Evolutionary conservation across 805 yeast genomes (phyloP).

Genomic region (Limtongia smithiae): DNA sequence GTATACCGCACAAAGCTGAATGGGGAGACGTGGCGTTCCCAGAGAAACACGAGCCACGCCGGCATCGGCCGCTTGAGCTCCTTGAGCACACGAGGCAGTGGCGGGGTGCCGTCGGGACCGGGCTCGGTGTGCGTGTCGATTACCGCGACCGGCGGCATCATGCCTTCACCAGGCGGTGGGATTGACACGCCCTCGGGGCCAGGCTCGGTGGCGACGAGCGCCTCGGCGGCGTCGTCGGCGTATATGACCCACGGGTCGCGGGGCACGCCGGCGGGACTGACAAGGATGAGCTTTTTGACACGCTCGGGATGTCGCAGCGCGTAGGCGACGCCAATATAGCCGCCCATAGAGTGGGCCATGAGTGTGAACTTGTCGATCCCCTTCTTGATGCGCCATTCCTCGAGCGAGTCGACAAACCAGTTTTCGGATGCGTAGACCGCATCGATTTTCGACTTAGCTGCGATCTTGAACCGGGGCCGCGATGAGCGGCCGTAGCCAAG

Average conservation of each 20-base stretch:
- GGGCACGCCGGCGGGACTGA: constrained; percentile 86
- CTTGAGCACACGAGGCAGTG: constrained; percentile 15
- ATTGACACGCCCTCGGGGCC: constrained; percentile 1
- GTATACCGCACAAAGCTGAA: constrained; percentile 72
- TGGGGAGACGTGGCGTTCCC: constrained; percentile 88
- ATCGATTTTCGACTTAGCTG: constrained; percentile 35
- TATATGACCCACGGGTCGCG: constrained; percentile 31
- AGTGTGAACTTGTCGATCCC: constrained; percentile 52
- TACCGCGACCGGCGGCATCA: constrained; percentile 6
- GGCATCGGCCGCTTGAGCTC: constrained; percentile 52
- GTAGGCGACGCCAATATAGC: constrained; percentile 69
- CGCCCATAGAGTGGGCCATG: constrained; percentile 92
- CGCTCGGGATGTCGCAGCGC: constrained; percentile 58
- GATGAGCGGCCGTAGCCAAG: constrained; percentile 90
- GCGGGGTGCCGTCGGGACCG: constrained; percentile 21
- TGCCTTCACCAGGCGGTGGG: background rate
- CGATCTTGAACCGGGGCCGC: constrained; percentile 57
- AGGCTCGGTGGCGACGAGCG: background rate
- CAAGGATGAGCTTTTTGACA: constrained; percentile 66
- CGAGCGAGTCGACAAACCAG: constrained; percentile 63
- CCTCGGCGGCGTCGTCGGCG: constrained; percentile 10
- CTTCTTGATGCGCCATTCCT: constrained; percentile 56
- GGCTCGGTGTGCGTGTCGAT: constrained; percentile 19
- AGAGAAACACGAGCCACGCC: constrained; percentile 68
- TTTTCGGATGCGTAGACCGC: constrained; percentile 51